Base-by-base conservation (phyloP, 2,329 filamentous ascomycete genomes). In the Nannizziopsis arthrosporioides region DNA sequence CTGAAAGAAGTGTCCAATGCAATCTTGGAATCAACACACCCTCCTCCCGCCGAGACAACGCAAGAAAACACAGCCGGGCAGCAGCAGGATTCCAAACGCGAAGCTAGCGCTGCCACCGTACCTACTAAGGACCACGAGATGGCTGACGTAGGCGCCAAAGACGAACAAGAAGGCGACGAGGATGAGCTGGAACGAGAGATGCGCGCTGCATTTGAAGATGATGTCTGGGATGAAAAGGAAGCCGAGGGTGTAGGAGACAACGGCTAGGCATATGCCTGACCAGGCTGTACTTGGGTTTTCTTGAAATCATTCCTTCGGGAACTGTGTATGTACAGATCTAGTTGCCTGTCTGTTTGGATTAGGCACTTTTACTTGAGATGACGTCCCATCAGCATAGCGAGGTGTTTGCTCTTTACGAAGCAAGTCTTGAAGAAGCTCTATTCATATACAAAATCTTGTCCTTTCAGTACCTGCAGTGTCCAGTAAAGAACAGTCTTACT, bases 31-130 rank as follows among this genome's bases (percentile, higher is more conserved):
- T 51, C 36, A 4, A 39, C 49, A 8, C 50, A 50, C 12, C 39
- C 48, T 14, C 39, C 44, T 18, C 17, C 51, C 37, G n/a, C 37
- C 11, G 40, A 43, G 19, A 44, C 51, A 11, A n/a, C 49, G 18
- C 15, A 47, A 27, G 74, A 75, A 47, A 72, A 81, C 56, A 63
- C 82, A 43, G 81, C 81, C 61, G 75, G 77, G n/a, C 68, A 68
- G 48, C 67, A 68, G 51, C 69, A 66, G 2, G 72, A 70, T 17
- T 65, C 66, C 12, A 40, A 48, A 47, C 49, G 14, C 15, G 42
- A 37, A 32, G 55, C 54, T 17, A 47, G 52, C 4, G 52, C 48
- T 32, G 56, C 59, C 17, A 56, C 61, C 12, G 47, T 47, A 35
- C 44, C 40, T 42, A 49, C 50, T 22, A 38, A 43, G 18, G 42